A percentile compares a stretch with the other conserved stretches of the same genome.
phyloP scores from a whole-genome alignment of 164 flowering plant species.

The Malania oleifera region DNA sequence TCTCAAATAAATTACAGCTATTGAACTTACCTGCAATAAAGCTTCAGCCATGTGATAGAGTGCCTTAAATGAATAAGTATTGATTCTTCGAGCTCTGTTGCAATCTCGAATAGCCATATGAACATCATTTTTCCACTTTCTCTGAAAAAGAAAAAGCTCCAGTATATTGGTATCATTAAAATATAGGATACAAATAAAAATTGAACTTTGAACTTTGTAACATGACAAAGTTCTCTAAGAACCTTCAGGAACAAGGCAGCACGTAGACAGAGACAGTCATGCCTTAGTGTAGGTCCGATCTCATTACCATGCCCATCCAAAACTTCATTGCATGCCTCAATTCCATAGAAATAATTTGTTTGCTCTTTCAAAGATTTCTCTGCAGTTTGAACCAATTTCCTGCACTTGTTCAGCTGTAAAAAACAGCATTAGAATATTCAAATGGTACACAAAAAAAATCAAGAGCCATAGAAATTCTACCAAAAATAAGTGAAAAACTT shows the following conservation, averaged over 20 bases:
- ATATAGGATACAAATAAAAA: neutral
- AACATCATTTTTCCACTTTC: conserved; percentile 93
- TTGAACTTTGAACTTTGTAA: neutral
- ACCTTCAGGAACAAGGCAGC: conserved; percentile 93
- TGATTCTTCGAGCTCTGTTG: conserved; percentile 54
- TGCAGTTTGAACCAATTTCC: conserved; percentile 58
- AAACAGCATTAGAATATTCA: conserved; percentile 16
- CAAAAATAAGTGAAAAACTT: neutral
- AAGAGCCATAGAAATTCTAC: neutral
- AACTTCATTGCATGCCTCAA: conserved; percentile 89
- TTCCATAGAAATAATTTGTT: conserved; percentile 49
- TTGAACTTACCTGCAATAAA: conserved; percentile 49
- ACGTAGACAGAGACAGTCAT: conserved; percentile 71
- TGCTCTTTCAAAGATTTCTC: conserved; percentile 48
- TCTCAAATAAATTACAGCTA: neutral
- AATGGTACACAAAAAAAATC: conserved; percentile 1
- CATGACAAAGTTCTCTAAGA: neutral
- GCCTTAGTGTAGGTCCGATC: conserved; percentile 46
- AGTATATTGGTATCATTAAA: neutral
- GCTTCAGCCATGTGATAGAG: conserved; percentile 73
- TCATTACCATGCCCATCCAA: conserved; percentile 56
- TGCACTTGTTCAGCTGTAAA: conserved; percentile 62
- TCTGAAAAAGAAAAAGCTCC: conserved; percentile 31
- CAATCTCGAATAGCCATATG: conserved; percentile 94
- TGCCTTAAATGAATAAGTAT: conserved; percentile 61